Conservation (phyloP, 2,329 filamentous ascomycete species). For the Gremmenia infestans region DNA sequence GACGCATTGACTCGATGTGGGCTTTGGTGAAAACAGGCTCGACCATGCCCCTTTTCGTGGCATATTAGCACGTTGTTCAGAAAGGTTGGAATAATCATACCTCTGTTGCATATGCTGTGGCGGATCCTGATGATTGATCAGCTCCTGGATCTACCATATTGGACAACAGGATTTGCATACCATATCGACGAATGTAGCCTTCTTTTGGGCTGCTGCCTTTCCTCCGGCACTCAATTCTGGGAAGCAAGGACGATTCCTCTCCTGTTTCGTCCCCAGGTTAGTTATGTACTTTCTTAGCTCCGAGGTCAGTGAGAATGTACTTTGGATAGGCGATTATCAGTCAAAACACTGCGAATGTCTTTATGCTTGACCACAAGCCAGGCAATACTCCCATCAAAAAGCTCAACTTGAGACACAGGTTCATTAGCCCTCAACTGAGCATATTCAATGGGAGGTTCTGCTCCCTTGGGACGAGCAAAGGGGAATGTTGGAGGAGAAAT, state of each 20-base stretch:
- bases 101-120: slow-evolving; percentile 44
- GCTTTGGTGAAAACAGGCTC: slow-evolving; percentile 38
- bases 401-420: slow-evolving; percentile 40
- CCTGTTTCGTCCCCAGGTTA: slow-evolving; percentile 15
- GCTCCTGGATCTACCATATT: not conserved
- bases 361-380: slow-evolving; percentile 45
- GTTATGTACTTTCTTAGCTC: not conserved
- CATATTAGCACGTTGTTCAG: not conserved
- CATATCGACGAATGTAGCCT: slow-evolving; percentile 48
- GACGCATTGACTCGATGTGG: slow-evolving; percentile 37
- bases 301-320: not conserved
- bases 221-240: slow-evolving; percentile 43
- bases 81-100: slow-evolving; percentile 19
- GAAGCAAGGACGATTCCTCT: slow-evolving; percentile 39
- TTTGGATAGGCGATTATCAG: slow-evolving; percentile 42
- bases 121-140: slow-evolving; percentile 31
- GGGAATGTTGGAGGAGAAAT: slow-evolving; percentile 32
- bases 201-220: slow-evolving; percentile 41
- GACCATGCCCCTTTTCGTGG: slow-evolving; percentile 38
- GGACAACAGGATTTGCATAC: slow-evolving; percentile 11
- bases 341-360: slow-evolving; percentile 41
- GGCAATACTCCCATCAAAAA: slow-evolving; percentile 41
- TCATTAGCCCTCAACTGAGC: slow-evolving; percentile 37
- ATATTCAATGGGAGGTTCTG: slow-evolving; percentile 41
- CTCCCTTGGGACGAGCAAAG: slow-evolving; percentile 36